phyloP scores from a whole-genome alignment of 2,329 filamentous ascomycete species.

The Sphaerulina vaccinii region DNA sequence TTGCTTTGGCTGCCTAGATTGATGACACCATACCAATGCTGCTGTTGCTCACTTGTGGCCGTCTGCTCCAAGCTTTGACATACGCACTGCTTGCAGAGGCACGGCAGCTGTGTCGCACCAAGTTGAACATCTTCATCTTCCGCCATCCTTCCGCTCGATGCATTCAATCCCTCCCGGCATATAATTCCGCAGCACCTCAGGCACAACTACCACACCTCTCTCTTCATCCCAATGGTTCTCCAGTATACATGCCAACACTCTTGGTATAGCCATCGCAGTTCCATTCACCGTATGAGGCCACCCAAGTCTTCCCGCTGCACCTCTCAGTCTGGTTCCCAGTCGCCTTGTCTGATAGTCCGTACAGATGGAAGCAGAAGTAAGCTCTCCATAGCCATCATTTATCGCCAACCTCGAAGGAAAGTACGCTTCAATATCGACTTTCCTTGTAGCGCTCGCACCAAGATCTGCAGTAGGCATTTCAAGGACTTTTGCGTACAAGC shows the following conservation, averaged over 20 bases:
- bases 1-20: no score
- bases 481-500: constrained; percentile 80
- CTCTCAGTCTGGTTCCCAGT: constrained; percentile 70
- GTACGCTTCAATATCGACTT: constrained; percentile 90
- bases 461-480: constrained; percentile 91
- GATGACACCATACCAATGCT: no score
- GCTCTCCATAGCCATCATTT: constrained; percentile 82
- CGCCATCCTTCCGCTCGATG: constrained; percentile 8
- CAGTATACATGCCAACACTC: constrained; percentile 82
- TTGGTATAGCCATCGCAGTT: constrained; percentile 85
- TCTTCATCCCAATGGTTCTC: constrained; percentile 86
- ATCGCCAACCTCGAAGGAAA: constrained; percentile 73
- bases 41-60: no score
- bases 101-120: neutral
- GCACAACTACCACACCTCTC: constrained; percentile 66
- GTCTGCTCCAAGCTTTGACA: no score
- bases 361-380: constrained; percentile 86
- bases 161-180: constrained; percentile 55
- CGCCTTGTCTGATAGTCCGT: constrained; percentile 91
- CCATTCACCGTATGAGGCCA: constrained; percentile 94
- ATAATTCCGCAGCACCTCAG: constrained; percentile 75
- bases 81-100: no score
- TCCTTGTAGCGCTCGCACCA: constrained; percentile 81
- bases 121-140: neutral
- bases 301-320: constrained; percentile 54